A percentile compares a stretch with the other conserved stretches of the same genome.
Conservation (phyloP, 306 rosid genomes). For the Lathyrus aphaca region DNA sequence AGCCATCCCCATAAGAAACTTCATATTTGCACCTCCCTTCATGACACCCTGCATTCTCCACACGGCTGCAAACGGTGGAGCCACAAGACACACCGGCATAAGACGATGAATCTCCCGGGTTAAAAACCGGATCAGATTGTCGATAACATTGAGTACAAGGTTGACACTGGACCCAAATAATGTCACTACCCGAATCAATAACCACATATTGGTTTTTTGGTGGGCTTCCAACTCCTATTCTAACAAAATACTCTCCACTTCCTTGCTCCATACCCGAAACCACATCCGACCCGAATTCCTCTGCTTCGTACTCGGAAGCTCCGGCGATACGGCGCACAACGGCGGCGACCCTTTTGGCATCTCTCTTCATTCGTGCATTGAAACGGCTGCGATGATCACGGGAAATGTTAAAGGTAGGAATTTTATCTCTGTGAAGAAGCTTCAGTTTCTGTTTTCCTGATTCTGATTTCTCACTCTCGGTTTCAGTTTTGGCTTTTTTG, state of each 20-base stretch:
- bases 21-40: conserved; percentile 82
- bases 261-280: conserved; percentile 94
- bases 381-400: conserved; percentile 40
- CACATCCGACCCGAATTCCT: conserved; percentile 81
- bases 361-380: conserved; percentile 64
- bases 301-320: conserved; percentile 25
- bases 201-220: conserved; percentile 85
- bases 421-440: conserved; percentile 73
- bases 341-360: conserved; percentile 57
- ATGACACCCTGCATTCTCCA: conserved; percentile 71
- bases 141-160: conserved; percentile 84
- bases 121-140: conserved; percentile 89
- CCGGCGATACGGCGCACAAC: conserved; percentile 48
- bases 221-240: conserved; percentile 92
- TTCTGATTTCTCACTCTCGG: conserved; percentile 13
- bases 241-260: conserved; percentile 85
- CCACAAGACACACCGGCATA: conserved; percentile 69
- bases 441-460: conserved; percentile 51
- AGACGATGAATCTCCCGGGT: conserved; percentile 76
- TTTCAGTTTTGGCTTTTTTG: background rate
- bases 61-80: conserved; percentile 73
- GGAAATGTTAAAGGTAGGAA: conserved; percentile 29
- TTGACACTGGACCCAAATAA: conserved; percentile 95
- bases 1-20: conserved; percentile 90
- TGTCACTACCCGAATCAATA: conserved; percentile 89